Evolutionary conservation across 768 basidiomycete species (phyloP), one percentile per base, ranked within the genome.

Genomic region (Serendipita indica): DNA sequence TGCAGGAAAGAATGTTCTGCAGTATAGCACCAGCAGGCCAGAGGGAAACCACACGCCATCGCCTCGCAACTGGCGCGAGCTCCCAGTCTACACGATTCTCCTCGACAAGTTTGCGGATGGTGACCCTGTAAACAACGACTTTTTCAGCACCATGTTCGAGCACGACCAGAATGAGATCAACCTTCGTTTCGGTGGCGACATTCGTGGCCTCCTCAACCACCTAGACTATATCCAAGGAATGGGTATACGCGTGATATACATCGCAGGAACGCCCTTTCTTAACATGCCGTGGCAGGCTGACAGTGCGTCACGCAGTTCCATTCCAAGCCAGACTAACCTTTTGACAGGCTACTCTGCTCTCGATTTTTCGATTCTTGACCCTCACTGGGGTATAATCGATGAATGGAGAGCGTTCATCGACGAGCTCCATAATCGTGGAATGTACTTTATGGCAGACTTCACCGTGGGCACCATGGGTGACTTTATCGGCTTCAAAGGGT

Each of bases 221-320:
- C 73, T 96, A 61, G 92, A 96, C 70, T 96, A 96, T 68, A 74
- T 96, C 16, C 75, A 88, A 43, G 88, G 87, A 62, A 92, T 93
- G 88, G 92, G 92, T 62, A 71, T 90, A 61, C 74, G 75, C 64
- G 77, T 82, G 57, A 81, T 96, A 64, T 96, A 89, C 72, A 86
- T 94, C 68, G 89, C 92, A 22, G 92, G 92, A 57, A 96, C 92
- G 1, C 81, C 84, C 57, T 96, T 90, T 70, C 62, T 96, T 62
- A 94, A 94, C 77, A 92, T 92, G 91, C 71, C 89, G n/a, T 94
- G 91, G 91, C 85, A 92, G 67, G 86, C 89, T 2, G 91, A 94
- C 78, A 90, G 91, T 92, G 58, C 67, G 89, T 79, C 27, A 39
- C 54, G 27, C 33, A 18, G 33, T 34, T 41, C 12, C 58, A 39